phyloP scores from a whole-genome alignment of 73 alveolate genomes.

The Tetrahymena thermophila region DNA sequence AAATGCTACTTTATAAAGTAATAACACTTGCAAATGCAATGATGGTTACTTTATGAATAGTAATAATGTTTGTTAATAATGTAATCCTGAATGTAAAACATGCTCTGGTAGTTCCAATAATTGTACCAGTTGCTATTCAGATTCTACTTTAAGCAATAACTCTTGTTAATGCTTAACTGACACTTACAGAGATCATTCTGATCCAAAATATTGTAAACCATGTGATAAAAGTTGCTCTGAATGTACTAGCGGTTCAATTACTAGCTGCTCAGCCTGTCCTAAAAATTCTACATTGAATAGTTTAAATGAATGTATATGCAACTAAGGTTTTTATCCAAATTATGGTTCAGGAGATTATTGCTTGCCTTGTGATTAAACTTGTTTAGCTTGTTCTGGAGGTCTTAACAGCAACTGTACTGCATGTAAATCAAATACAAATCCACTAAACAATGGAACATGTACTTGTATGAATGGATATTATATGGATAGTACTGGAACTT shows the following conservation, averaged over 20 bases:
- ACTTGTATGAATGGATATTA: neutral
- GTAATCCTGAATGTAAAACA: neutral
- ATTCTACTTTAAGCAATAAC: neutral
- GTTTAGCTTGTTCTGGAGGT: neutral
- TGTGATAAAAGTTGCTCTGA: neutral
- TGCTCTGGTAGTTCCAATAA: neutral
- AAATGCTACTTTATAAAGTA: neutral
- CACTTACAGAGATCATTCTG: neutral
- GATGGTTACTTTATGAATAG: neutral
- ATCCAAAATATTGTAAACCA: neutral
- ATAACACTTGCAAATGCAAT: neutral
- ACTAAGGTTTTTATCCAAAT: neutral
- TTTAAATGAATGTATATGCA: neutral
- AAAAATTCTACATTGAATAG: neutral
- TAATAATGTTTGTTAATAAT: neutral
- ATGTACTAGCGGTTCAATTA: neutral
- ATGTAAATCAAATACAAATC: neutral
- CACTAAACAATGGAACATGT: neutral
- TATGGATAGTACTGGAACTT: neutral
- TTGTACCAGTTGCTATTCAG: neutral
- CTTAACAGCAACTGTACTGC: neutral
- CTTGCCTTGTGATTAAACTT: neutral
- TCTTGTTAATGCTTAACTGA: neutral
- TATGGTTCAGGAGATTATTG: neutral
- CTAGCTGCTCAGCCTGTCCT: neutral